Base-by-base conservation (phyloP, 345 rosid genomes). In the Eucalyptus sp. region DNA sequence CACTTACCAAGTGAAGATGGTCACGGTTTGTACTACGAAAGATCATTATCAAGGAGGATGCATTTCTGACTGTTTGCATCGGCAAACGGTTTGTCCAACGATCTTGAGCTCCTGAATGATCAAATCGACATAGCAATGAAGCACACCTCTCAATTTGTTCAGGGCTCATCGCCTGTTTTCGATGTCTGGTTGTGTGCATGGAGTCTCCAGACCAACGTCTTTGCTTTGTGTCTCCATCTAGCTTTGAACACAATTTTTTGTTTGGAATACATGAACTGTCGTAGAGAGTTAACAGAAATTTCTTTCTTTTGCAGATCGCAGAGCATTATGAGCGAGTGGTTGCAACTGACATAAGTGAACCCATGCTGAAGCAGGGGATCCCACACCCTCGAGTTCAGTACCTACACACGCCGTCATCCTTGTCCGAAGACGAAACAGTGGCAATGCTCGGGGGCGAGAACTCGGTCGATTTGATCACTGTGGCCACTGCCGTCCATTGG, bases 401-500 rank as follows among this genome's bases (percentile, higher is more conserved):
- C 90, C 88, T 92, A 54, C 91, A 93, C 91, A 93, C 96, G 13
- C 96, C 96, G 3, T 52, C 54, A 88, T 89, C 96, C 10, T 90
- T 96, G 60, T 88, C 96, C 1, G 93, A 93, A 25, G 96, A 96
- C 16, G 92, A 96, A 46, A 66, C 93, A 5, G 91, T 94, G 50
- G 33, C 91, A 60, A 24, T 91, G 20, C 46, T 96, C 6, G 96
- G 97, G 3, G 94, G 94, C 4, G 97, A 94, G 84, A 91, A 93
- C 79, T 92, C 94, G 1, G 94, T 96, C 3, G 96, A 96, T 90
- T 80, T 96, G 18, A 91, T 96, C 27, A 93, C 94, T 0, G 94
- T 93, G 4, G 96, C 97, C 9, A 89, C 91, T 44, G 97, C 96
- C 16, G 90, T 94, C 25, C 97, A 95, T 91, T 94, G 97, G 97